Conservation (phyloP, 352 stramenopile species). For the Peronospora farinosa region DNA sequence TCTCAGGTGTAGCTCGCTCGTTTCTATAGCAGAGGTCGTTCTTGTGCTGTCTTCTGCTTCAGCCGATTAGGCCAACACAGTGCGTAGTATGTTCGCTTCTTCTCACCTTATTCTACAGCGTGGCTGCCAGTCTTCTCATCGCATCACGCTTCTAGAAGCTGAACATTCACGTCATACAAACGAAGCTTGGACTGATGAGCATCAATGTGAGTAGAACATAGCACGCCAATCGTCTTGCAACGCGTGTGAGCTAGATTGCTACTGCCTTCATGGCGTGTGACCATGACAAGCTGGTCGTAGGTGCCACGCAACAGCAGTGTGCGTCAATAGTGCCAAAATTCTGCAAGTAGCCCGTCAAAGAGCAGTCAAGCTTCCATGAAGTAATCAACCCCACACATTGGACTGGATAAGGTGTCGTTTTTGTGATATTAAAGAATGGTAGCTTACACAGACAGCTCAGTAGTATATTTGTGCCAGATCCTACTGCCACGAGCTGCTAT, state of each 20-base stretch:
- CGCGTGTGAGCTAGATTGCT: conserved; percentile 42
- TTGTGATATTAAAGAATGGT: conserved; percentile 85
- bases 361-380: conserved; percentile 63
- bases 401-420: conserved; percentile 84
- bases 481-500: conserved; percentile 46
- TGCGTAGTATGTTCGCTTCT: conserved; percentile 81
- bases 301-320: conserved; percentile 83
- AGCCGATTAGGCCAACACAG: conserved; percentile 57
- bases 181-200: conserved; percentile 81
- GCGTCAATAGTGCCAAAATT: conserved; percentile 85
- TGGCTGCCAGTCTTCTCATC: conserved; percentile 27
- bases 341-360: conserved; percentile 52
- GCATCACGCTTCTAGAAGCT: conserved; percentile 52
- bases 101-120: conserved; percentile 71
- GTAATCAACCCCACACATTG: conserved; percentile 74
- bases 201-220: conserved; percentile 75
- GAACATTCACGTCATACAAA: conserved; percentile 55
- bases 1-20: conserved; percentile 54
- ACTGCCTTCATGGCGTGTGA: conserved; percentile 65
- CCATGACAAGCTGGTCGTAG: conserved; percentile 77
- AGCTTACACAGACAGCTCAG: not conserved
- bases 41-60: conserved; percentile 33
- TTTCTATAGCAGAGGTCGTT: conserved; percentile 11
- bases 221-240: conserved; percentile 60
- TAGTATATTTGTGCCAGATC: conserved; percentile 66